Evolutionary conservation across 768 basidiomycete genomes (phyloP), one percentile per base, ranked within the genome.

Genomic region (Suillus variegatus): DNA sequence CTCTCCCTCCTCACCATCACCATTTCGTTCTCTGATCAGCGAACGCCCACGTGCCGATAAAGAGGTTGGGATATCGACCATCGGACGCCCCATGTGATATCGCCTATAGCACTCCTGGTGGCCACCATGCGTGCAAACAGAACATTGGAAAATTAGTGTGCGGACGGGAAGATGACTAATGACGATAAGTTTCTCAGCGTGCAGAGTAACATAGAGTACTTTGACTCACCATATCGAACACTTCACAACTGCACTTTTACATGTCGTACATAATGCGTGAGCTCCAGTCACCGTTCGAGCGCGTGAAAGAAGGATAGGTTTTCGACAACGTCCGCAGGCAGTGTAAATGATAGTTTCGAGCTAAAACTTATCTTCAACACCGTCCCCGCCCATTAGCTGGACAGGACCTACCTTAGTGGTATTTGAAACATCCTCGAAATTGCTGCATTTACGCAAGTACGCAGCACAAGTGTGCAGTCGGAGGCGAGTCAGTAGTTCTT

Each of bases 71-170:
- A 89, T 73, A 36, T 83, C 81, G 13, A 84, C 74, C 82, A 87
- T 82, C 1, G 88, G 86, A 25, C 82, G 84, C 46, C 82, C 79
- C 68, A 84, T 77, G 70, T 92, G 91, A 71, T 88, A 93, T 38
- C 81, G 79, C 46, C 86, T 83, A 70, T 92, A 93, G 76, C 93
- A 95, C 22, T 84, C 82, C 68, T 90, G 89, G 68, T 95, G 93
- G 0, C 93, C 93, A 0, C 93, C 93, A 67, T 95, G 93, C 51
- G 84, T 78, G 72, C 93, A 95, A 2, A 90, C 77, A 0, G 90
- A 83, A 73, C 93, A 94, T 61, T 88, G 87, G 72, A 93, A 90
- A 3, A 92, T 76, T 6, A 93, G 78, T 0, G 85, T 79, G 36
- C 85, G 86, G 18, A 94, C 91, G 4, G 93, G 93, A 36, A 94